Percentiles rank a stretch among this genome's conserved stretches.
Evolutionary conservation across 345 rosid genomes (phyloP).

Genomic region (Linum usitatissimum): DNA sequence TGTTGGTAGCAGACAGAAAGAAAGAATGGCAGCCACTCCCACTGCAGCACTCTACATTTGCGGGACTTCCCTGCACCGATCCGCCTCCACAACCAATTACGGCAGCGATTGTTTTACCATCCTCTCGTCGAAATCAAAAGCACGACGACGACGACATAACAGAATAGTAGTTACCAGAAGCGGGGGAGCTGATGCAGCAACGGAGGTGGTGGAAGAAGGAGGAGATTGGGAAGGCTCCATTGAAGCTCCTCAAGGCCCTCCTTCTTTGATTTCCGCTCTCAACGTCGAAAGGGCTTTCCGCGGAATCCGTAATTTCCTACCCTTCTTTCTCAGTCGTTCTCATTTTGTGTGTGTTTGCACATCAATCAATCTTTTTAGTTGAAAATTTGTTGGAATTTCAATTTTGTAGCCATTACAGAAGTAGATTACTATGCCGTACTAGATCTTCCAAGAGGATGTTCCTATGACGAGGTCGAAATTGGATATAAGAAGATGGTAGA

Average conservation of each 20-base stretch:
- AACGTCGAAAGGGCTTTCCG: conserved; percentile 82
- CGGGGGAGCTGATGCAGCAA: conserved; percentile 23
- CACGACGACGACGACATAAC: conserved; percentile 11
- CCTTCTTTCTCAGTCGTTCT: too few species aligned
- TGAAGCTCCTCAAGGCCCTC: conserved; percentile 38
- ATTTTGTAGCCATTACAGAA: conserved; percentile 78
- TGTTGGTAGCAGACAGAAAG: background rate
- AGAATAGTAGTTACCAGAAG: conserved; percentile 12
- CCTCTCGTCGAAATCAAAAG: background rate
- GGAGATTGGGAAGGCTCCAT: conserved; percentile 39
- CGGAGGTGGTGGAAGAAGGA: conserved; percentile 11
- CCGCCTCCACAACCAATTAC: too few species aligned
- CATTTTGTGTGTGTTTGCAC: too few species aligned
- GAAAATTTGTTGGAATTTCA: conserved; percentile 18
- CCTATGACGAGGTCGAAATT: conserved; percentile 45
- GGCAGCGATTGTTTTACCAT: background rate
- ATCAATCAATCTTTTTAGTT: background rate
- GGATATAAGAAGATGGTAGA: conserved; percentile 43
- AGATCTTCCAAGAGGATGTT: conserved; percentile 46
- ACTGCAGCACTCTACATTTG: background rate
- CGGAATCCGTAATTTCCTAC: conserved; percentile 48
- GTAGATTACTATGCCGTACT: conserved; percentile 72
- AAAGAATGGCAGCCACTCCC: background rate
- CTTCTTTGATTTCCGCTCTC: conserved; percentile 62
- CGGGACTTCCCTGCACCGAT: background rate